Percentiles rank a stretch among this genome's conserved stretches.
Evolutionary conservation across 129 eudicot genomes (phyloP).

Genomic region (Artemisia annua): DNA sequence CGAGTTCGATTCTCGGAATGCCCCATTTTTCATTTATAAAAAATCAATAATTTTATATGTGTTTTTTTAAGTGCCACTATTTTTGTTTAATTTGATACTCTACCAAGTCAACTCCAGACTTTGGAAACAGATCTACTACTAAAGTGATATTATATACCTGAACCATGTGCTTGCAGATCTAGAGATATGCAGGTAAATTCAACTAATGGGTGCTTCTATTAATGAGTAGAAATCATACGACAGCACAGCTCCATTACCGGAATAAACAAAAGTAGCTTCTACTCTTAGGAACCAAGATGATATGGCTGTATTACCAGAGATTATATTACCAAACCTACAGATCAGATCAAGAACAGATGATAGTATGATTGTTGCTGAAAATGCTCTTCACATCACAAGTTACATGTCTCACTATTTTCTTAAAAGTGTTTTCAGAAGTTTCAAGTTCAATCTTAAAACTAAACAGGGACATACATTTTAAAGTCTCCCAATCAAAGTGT

Average conservation of each 20-base stretch:
- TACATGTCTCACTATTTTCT: too few species aligned
- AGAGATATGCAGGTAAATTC: background rate
- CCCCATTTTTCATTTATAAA: conserved; percentile 32
- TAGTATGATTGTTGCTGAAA: too few species aligned
- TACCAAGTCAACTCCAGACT: conserved; percentile 15
- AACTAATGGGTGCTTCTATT: background rate
- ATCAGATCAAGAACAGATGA: too few species aligned
- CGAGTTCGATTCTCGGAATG: conserved; percentile 95
- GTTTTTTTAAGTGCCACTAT: background rate
- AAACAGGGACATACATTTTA: too few species aligned
- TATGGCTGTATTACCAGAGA: too few species aligned
- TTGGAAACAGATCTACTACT: background rate
- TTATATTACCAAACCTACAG: too few species aligned
- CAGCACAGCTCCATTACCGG: conserved; percentile 3
- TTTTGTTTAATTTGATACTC: conserved; percentile 3
- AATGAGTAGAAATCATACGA: background rate
- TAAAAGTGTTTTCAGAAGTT: too few species aligned
- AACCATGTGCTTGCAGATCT: conserved; percentile 1
- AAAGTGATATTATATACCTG: background rate
- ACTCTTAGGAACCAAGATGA: background rate
- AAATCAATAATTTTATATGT: too few species aligned
- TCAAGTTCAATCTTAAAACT: too few species aligned
- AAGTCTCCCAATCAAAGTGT: too few species aligned
- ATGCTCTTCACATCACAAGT: too few species aligned
- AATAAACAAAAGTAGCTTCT: background rate